These are phyloP conservation scores for Fagus sylvatica DNA, from an alignment of 306 rosid species.

Conservation along the genomic window DNA sequence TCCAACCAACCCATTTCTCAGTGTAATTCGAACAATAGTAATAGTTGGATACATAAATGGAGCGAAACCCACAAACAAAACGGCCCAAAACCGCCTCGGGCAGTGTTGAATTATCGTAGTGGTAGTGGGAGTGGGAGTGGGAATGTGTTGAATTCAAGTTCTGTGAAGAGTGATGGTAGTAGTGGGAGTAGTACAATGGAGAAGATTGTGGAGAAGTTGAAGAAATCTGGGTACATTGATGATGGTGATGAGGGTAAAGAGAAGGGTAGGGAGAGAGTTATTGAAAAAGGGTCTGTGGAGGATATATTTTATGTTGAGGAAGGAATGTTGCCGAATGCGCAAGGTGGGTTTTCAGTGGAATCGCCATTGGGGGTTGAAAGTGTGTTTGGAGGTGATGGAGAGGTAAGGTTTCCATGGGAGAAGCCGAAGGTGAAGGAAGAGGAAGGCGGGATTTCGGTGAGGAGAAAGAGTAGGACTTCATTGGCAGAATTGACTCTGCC, in stretches of 20 bases:
- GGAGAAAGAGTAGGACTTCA: conserved; percentile 53
- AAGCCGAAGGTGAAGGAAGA: conserved; percentile 56
- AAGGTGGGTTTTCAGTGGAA: conserved; percentile 74
- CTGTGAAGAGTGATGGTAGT: background rate
- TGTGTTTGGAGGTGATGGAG: conserved; percentile 63
- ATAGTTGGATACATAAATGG: conserved; percentile 73
- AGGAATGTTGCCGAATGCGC: conserved; percentile 78
- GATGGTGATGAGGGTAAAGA: conserved; percentile 38
- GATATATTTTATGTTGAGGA: conserved; percentile 83
- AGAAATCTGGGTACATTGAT: conserved; percentile 74
- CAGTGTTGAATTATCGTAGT: conserved; percentile 47
- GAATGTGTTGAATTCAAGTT: conserved; percentile 22
- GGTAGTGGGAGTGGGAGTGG: conserved; percentile 19
- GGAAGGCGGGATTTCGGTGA: conserved; percentile 28
- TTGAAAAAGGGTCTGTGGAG: conserved; percentile 92
- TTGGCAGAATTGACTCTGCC: conserved; percentile 93
- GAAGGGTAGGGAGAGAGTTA: conserved; percentile 36
- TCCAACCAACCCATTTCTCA: conserved; percentile 28
- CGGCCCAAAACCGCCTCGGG: conserved; percentile 54
- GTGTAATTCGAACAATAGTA: conserved; percentile 12
- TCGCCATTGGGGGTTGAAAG: conserved; percentile 65
- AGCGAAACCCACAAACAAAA: conserved; percentile 35
- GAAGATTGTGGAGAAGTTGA: conserved; percentile 78
- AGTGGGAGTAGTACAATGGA: conserved; percentile 69
- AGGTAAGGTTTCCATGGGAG: conserved; percentile 93